A percentile compares a stretch with the other conserved stretches of the same genome.
Conservation (phyloP, 1,139 yeast species). For the Yamadazyma triangularis region DNA sequence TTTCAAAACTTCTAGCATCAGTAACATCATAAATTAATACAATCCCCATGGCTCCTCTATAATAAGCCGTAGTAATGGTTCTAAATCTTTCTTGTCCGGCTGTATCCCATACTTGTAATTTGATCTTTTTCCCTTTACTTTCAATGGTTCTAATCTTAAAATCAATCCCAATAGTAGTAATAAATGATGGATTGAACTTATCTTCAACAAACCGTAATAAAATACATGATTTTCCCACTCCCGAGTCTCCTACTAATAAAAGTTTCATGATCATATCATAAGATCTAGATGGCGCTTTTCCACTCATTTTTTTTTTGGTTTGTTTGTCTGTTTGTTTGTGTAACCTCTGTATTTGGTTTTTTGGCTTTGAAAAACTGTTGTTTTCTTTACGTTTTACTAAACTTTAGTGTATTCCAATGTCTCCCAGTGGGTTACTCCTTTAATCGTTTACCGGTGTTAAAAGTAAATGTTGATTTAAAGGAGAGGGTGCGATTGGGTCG, state of each 20-base stretch:
- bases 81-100: conserved; percentile 99
- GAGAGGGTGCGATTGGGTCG: too few species aligned
- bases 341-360: too few species aligned
- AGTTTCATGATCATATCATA: conserved; percentile 94
- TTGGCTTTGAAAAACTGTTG: too few species aligned
- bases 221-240: conserved; percentile 95
- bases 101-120: conserved; percentile 97
- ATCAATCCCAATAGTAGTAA: conserved; percentile 96
- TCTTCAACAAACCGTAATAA: conserved; percentile 94
- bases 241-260: conserved; percentile 93
- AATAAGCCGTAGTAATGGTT: conserved; percentile 96
- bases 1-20: conserved; percentile 88
- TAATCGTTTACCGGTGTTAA: too few species aligned
- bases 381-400: too few species aligned
- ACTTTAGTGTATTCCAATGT: too few species aligned
- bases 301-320: conserved; percentile 32
- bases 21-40: conserved; percentile 94
- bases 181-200: conserved; percentile 92
- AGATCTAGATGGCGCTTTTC: conserved; percentile 67
- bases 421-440: too few species aligned
- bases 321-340: too few species aligned
- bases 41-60: conserved; percentile 99
- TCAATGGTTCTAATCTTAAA: conserved; percentile 96
- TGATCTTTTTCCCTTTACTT: conserved; percentile 86
- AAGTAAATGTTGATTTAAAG: too few species aligned